A percentile compares a stretch with the other conserved stretches of the same genome.
phyloP scores from a whole-genome alignment of 495 filamentous ascomycete species.

The Neurospora sublineolata region DNA sequence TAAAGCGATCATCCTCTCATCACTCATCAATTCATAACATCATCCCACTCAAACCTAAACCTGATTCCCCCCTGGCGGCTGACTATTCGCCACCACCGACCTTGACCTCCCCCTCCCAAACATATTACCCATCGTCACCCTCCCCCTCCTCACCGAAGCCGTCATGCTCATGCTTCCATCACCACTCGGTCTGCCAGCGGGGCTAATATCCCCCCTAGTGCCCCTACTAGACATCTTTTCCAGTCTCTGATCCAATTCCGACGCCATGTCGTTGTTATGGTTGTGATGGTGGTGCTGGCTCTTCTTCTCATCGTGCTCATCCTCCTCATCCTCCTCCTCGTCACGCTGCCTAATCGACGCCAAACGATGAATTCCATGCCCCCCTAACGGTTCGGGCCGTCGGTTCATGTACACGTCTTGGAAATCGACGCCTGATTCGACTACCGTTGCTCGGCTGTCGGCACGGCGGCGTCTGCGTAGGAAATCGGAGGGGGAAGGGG shows the following conservation, averaged over 20 bases:
- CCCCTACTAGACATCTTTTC: slow-evolving; percentile 10
- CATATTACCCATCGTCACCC: background rate
- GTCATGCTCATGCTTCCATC: background rate
- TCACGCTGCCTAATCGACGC: slow-evolving; percentile 17
- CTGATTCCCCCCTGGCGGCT: background rate
- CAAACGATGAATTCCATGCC: slow-evolving; percentile 4
- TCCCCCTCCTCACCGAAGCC: background rate
- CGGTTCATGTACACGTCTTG: slow-evolving; percentile 22
- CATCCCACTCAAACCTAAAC: background rate
- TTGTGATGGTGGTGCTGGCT: background rate
- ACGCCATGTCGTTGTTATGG: background rate
- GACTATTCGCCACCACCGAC: background rate
- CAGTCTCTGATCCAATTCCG: slow-evolving; percentile 5
- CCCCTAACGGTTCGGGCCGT: slow-evolving; percentile 4
- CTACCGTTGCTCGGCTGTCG: slow-evolving; percentile 15
- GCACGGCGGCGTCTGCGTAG: background rate
- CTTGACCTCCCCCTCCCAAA: background rate
- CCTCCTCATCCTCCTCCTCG: slow-evolving; percentile 4
- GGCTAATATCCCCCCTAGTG: background rate
- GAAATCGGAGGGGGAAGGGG: background rate
- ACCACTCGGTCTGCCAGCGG: background rate
- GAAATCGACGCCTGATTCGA: slow-evolving; percentile 22
- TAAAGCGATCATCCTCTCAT: background rate
- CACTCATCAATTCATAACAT: background rate
- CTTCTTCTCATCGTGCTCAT: background rate